These are phyloP conservation scores for Leucosporidium yakuticum DNA, from an alignment of 768 basidiomycete species.

Conservation along the genomic window DNA sequence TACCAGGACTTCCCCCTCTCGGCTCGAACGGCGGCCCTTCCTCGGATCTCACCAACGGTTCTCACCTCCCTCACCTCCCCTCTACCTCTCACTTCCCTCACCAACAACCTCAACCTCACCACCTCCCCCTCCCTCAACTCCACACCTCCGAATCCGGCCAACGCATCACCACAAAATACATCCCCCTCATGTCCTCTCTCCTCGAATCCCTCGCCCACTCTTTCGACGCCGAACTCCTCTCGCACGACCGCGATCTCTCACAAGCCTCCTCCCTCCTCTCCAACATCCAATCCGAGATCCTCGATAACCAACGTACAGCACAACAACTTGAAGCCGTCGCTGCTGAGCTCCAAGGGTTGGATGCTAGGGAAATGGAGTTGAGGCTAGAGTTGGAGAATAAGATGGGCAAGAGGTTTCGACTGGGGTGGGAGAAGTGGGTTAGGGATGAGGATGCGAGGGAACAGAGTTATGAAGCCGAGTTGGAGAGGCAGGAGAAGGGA, in stretches of 20 bases:
- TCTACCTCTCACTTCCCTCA: conserved; percentile 38
- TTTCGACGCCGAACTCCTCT: conserved; percentile 84
- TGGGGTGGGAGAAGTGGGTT: conserved; percentile 91
- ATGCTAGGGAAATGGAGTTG: conserved; percentile 55
- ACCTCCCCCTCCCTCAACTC: conserved; percentile 44
- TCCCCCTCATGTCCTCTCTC: conserved; percentile 77
- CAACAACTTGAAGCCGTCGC: conserved; percentile 53
- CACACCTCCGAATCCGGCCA: conserved; percentile 82
- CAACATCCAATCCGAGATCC: conserved; percentile 83
- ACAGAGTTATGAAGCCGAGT: conserved; percentile 44
- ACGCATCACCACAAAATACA: conserved; percentile 73
- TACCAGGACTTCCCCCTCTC: background rate
- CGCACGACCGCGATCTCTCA: conserved; percentile 82
- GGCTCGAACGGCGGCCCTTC: background rate
- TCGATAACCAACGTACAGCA: conserved; percentile 73
- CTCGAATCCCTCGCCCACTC: conserved; percentile 79
- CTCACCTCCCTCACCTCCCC: conserved; percentile 46
- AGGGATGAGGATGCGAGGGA: conserved; percentile 77
- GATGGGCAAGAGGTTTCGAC: conserved; percentile 72
- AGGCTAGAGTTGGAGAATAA: conserved; percentile 63
- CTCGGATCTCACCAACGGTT: background rate
- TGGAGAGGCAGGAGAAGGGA: no score
- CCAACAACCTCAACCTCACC: conserved; percentile 37
- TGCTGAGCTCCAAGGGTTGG: conserved; percentile 52
- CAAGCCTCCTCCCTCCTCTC: conserved; percentile 80